Percentiles rank a stretch among this genome's conserved stretches.
These are phyloP conservation scores for Parasarocladium wereldwijsianum DNA, from an alignment of 2,329 filamentous ascomycete species.

Conservation along the genomic window DNA sequence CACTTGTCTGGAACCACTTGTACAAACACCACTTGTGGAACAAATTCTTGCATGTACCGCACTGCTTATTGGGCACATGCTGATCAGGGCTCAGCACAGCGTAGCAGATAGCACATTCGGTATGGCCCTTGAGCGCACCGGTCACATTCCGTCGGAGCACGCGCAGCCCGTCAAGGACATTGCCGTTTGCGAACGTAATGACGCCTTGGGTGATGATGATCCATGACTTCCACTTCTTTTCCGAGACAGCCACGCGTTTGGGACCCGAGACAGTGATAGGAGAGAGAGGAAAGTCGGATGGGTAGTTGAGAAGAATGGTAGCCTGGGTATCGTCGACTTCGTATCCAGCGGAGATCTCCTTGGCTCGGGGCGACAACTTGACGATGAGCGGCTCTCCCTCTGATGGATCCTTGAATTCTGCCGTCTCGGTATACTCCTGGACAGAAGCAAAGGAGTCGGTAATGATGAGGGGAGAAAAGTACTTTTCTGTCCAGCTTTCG, in stretches of 20 bases:
- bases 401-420: conserved; percentile 32
- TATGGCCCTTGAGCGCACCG: conserved; percentile 80
- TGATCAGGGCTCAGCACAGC: conserved; percentile 81
- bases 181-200: conserved; percentile 85
- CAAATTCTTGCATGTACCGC: conserved; percentile 80
- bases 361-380: conserved; percentile 54
- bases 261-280: conserved; percentile 61
- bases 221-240: conserved; percentile 89
- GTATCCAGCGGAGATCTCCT: conserved; percentile 73
- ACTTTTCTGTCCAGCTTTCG: conserved; percentile 73
- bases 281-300: conserved; percentile 69
- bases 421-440: conserved; percentile 44
- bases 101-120: conserved; percentile 94
- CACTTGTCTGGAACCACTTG: conserved; percentile 94
- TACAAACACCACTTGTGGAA: conserved; percentile 87
- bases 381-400: conserved; percentile 47
- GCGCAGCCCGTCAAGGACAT: conserved; percentile 71
- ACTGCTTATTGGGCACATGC: conserved; percentile 82
- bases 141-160: conserved; percentile 79
- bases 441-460: conserved; percentile 52
- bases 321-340: conserved; percentile 78
- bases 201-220: conserved; percentile 77
- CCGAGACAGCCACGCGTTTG: conserved; percentile 73
- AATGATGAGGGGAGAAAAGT: conserved; percentile 61
- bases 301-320: conserved; percentile 68